Evolutionary conservation across 176 grass and related monocot species (phyloP).

Genomic region (Musa acuminata): DNA sequence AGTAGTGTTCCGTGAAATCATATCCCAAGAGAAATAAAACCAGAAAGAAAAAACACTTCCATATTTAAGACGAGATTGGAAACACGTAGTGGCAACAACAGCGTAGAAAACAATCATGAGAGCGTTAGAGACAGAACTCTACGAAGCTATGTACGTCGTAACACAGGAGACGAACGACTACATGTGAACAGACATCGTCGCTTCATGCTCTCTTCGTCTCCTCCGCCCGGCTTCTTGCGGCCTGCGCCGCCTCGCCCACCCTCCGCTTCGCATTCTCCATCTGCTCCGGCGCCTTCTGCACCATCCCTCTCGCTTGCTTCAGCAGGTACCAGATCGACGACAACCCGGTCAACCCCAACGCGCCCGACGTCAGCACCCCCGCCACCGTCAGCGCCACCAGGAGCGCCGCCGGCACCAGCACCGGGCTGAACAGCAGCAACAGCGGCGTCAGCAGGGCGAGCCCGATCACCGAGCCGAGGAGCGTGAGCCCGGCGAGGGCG

Average conservation of each 20-base stretch:
- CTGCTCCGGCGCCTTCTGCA: conserved; percentile 50
- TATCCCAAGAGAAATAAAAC: no score
- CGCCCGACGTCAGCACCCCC: conserved; percentile 63
- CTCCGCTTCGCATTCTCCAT: conserved; percentile 46
- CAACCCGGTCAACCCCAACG: conserved; percentile 55
- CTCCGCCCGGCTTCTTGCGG: neutral
- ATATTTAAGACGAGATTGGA: no score
- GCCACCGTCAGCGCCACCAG: conserved; percentile 57
- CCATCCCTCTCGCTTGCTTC: conserved; percentile 34
- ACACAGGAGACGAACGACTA: no score
- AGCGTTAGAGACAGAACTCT: no score
- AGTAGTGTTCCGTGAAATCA: no score
- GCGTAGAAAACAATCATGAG: no score
- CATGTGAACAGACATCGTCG: no score
- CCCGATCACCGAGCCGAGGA: conserved; percentile 52
- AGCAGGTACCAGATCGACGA: conserved; percentile 52
- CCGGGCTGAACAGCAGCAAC: conserved; percentile 84
- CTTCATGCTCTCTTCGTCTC: conserved; percentile 13
- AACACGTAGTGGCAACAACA: no score
- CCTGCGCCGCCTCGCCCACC: conserved; percentile 58
- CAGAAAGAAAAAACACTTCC: no score
- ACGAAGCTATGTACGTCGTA: no score
- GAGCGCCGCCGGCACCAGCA: conserved; percentile 65
- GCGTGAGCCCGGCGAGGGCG: conserved; percentile 49
- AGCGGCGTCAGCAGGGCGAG: conserved; percentile 54